These are phyloP conservation scores for Sanghuangporus weigelae DNA, from an alignment of 1,284 basidiomycete genomes.

Conservation along the genomic window DNA sequence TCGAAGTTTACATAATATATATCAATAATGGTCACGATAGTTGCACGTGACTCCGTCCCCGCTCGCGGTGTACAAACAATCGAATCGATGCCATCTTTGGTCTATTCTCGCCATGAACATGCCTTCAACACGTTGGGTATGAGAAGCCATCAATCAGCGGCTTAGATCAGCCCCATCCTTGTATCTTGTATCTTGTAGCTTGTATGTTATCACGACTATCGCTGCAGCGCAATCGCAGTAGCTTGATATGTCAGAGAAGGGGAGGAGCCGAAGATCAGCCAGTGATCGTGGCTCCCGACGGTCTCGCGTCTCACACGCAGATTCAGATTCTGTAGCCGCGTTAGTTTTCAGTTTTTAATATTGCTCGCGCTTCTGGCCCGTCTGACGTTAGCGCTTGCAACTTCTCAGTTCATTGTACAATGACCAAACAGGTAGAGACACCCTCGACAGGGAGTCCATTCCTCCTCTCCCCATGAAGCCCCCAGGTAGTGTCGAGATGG, in stretches of 20 bases:
- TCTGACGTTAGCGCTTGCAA: background rate
- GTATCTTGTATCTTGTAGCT: background rate
- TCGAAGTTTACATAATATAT: too few relatives aligned
- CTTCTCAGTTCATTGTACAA: background rate
- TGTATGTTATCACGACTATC: background rate
- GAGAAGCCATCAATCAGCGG: background rate
- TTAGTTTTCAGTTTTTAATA: background rate
- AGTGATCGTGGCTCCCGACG: conserved; percentile 1
- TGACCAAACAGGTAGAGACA: background rate
- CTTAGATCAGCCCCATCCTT: background rate
- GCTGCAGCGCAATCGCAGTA: background rate
- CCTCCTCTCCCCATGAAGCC: conserved; percentile 2
- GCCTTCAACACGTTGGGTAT: background rate
- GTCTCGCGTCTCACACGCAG: conserved; percentile 1
- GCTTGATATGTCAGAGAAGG: background rate
- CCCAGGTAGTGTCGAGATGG: background rate
- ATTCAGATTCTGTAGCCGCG: background rate
- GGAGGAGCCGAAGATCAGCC: background rate
- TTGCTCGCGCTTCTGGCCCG: background rate
- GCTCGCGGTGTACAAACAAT: background rate
- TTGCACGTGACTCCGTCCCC: background rate
- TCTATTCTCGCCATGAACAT: background rate
- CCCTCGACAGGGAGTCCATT: background rate
- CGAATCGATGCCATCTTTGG: background rate
- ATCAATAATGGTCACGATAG: too few relatives aligned